Evolutionary conservation across 2,329 filamentous ascomycete genomes (phyloP).

Genomic region (Sporothrix globosa): DNA sequence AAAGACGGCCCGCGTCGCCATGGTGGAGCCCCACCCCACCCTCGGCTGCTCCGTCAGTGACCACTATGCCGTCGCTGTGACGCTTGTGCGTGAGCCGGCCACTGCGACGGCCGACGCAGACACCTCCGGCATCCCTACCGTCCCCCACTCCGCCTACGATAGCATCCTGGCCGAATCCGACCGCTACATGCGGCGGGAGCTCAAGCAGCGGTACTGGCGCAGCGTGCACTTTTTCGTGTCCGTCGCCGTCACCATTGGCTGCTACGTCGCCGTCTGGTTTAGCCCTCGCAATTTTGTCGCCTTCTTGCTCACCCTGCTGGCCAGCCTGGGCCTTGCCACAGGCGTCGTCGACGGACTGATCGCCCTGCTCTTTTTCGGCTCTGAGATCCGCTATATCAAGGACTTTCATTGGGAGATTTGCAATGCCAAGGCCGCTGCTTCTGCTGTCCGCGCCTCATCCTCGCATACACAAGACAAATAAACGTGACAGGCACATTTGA

Average conservation of each 20-base stretch:
- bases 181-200: slow-evolving; percentile 71
- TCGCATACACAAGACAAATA: slow-evolving; percentile 18
- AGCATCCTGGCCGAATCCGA: slow-evolving; percentile 72
- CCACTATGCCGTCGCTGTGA: slow-evolving; percentile 89
- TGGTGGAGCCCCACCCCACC: slow-evolving; percentile 78
- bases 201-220: slow-evolving; percentile 70
- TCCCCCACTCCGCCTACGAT: slow-evolving; percentile 50
- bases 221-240: slow-evolving; percentile 73
- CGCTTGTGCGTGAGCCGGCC: slow-evolving; percentile 52
- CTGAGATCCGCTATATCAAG: slow-evolving; percentile 77
- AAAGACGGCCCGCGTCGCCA: slow-evolving; percentile 70
- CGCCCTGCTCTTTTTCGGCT: slow-evolving; percentile 81
- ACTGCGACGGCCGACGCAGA: background rate
- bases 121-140: background rate
- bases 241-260: slow-evolving; percentile 69
- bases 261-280: slow-evolving; percentile 85
- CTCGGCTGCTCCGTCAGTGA: slow-evolving; percentile 88
- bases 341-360: slow-evolving; percentile 85
- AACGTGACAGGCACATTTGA: background rate
- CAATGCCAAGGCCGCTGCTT: slow-evolving; percentile 60
- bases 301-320: slow-evolving; percentile 78
- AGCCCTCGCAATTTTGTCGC: slow-evolving; percentile 69
- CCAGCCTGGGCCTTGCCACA: slow-evolving; percentile 73
- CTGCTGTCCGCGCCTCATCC: slow-evolving; percentile 29
- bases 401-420: slow-evolving; percentile 94